Evolutionary conservation across 129 eudicot genomes (phyloP).

Genomic region (Saussurea involucrata): DNA sequence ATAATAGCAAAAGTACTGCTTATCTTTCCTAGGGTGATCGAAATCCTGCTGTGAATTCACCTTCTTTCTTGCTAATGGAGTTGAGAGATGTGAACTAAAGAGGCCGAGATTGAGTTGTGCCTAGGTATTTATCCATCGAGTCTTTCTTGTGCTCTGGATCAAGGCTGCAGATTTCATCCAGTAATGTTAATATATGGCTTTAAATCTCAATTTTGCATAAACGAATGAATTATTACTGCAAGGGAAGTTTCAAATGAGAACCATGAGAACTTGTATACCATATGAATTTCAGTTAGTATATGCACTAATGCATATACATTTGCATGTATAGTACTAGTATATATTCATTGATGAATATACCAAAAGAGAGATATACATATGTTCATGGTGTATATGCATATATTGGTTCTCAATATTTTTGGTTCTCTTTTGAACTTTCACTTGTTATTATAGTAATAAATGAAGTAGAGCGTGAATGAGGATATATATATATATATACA

Average conservation of each 20-base stretch:
- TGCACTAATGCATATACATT: background rate
- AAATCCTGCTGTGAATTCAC: conserved; percentile 5
- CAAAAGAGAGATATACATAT: background rate
- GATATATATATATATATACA: background rate
- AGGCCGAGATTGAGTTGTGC: conserved; percentile 47
- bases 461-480: background rate
- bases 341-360: background rate
- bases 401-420: background rate
- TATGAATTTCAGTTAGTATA: background rate
- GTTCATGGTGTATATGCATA: background rate
- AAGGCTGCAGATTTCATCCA: conserved; percentile 56
- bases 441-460: background rate
- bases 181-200: background rate
- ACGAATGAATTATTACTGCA: background rate
- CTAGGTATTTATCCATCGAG: conserved; percentile 77
- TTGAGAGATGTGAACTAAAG: conserved; percentile 30
- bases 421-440: background rate
- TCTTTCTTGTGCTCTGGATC: conserved; percentile 87
- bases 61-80: conserved; percentile 20
- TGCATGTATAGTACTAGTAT: background rate
- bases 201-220: background rate
- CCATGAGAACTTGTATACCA: background rate
- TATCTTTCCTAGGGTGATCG: conserved; percentile 16
- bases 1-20: background rate
- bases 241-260: background rate